Conservation (phyloP, 164 flowering plant genomes). For the Tetracentron sinense region DNA sequence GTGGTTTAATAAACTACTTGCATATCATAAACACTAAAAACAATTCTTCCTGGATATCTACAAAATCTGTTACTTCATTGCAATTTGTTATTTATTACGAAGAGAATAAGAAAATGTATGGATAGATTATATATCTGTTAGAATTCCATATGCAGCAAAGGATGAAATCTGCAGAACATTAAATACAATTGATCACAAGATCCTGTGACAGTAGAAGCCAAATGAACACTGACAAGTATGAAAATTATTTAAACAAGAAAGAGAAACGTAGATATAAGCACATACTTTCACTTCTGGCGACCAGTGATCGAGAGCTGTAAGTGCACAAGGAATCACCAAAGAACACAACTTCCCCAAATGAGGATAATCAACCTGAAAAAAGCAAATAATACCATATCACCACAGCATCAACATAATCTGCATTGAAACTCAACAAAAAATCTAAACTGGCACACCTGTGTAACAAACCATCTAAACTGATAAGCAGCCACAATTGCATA, state of each 20-base stretch:
- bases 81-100: too few species aligned
- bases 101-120: too few species aligned
- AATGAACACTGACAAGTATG: background rate
- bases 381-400: conserved; percentile 4
- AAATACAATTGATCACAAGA: background rate
- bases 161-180: background rate
- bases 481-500: conserved; percentile 77
- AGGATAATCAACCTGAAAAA: conserved; percentile 55
- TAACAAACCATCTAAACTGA: conserved; percentile 84
- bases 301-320: conserved; percentile 96
- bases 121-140: too few species aligned
- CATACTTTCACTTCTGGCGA: conserved; percentile 88
- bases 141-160: too few species aligned
- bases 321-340: conserved; percentile 81
- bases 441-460: conserved; percentile 48
- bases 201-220: background rate
- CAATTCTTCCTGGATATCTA: too few species aligned
- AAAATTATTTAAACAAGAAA: background rate
- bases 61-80: too few species aligned
- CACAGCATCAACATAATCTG: background rate
- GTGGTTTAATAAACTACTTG: too few species aligned
- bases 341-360: conserved; percentile 61
- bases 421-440: background rate
- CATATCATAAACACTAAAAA: too few species aligned
- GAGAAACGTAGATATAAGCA: background rate